Evolutionary conservation across 1,284 basidiomycete species (phyloP).

Genomic region (Agaricales sp.): DNA sequence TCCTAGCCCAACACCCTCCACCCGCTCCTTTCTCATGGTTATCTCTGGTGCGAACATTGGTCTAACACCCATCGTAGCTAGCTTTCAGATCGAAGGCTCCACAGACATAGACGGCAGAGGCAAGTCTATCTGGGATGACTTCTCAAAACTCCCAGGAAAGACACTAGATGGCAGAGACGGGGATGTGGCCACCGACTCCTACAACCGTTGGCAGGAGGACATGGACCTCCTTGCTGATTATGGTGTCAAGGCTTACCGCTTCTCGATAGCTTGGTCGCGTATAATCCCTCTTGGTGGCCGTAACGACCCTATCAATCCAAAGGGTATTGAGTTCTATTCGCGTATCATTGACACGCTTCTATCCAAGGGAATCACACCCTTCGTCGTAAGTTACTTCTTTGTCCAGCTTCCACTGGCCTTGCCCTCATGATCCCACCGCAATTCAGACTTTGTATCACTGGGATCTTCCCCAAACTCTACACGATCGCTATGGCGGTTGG

Average conservation of each 20-base stretch:
- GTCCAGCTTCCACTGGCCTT: conserved; percentile 1
- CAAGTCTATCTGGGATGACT: conserved; percentile 68
- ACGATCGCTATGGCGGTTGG: conserved; percentile 69
- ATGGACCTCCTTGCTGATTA: conserved; percentile 50
- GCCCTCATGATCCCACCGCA: background rate
- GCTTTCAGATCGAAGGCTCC: conserved; percentile 63
- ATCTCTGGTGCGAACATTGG: conserved; percentile 7
- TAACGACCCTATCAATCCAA: conserved; percentile 58
- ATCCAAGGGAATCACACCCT: conserved; percentile 52
- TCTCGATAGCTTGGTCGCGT: conserved; percentile 69
- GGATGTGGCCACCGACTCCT: conserved; percentile 63
- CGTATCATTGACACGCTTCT: conserved; percentile 59
- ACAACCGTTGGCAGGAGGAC: conserved; percentile 59
- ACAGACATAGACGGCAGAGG: conserved; percentile 45
- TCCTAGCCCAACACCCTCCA: conserved; percentile 5
- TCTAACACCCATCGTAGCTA: conserved; percentile 26
- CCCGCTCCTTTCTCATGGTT: conserved; percentile 10
- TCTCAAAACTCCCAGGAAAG: conserved; percentile 54
- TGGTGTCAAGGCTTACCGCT: conserved; percentile 51
- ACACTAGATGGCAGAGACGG: conserved; percentile 58
- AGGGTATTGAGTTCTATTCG: conserved; percentile 62
- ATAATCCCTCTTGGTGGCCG: conserved; percentile 62
- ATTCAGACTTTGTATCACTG: conserved; percentile 68
- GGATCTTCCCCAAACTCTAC: conserved; percentile 64
- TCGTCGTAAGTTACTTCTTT: conserved; percentile 38